Evolutionary conservation across 2,329 filamentous ascomycete genomes (phyloP).

Genomic region (Camillea tinctor): DNA sequence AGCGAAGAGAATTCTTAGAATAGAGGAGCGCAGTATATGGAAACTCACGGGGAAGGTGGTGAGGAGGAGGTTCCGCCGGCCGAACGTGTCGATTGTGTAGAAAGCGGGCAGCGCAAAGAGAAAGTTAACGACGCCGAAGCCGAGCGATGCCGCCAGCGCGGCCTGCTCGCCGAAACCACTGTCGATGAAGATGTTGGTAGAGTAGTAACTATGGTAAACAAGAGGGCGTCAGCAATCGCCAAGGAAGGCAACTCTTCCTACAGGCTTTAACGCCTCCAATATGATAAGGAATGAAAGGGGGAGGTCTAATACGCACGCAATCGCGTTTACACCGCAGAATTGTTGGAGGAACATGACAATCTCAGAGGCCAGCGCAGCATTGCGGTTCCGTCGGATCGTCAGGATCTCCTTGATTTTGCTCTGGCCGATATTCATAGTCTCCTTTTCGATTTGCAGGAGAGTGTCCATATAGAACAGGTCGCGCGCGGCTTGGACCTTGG

Average conservation of each 20-base stretch:
- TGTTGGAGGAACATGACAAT: constrained; percentile 70
- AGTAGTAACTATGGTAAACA: constrained; percentile 40
- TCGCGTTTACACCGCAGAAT: constrained; percentile 48
- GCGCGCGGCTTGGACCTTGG: constrained; percentile 53
- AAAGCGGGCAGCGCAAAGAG: constrained; percentile 62
- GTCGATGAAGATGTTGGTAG: constrained; percentile 58
- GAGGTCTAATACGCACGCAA: constrained; percentile 24
- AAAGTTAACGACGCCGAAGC: constrained; percentile 65
- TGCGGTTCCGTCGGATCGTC: constrained; percentile 60
- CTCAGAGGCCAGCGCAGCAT: constrained; percentile 58
- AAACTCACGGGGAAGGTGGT: constrained; percentile 58
- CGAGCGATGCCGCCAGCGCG: constrained; percentile 60
- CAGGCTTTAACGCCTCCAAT: too few relatives aligned
- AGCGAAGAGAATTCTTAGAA: too few relatives aligned
- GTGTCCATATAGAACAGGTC: constrained; percentile 58
- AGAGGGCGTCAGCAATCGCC: neutral
- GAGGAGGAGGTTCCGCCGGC: constrained; percentile 61
- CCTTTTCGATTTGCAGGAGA: constrained; percentile 56
- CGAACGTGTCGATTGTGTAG: constrained; percentile 68
- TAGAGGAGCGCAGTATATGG: neutral
- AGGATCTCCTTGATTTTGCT: constrained; percentile 57
- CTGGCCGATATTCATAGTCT: constrained; percentile 47
- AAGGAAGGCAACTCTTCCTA: too few relatives aligned
- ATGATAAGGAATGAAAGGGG: neutral
- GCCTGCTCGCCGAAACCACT: constrained; percentile 49